Evolutionary conservation across 2,329 filamentous ascomycete species (phyloP).

Genomic region (Alternaria triticina): DNA sequence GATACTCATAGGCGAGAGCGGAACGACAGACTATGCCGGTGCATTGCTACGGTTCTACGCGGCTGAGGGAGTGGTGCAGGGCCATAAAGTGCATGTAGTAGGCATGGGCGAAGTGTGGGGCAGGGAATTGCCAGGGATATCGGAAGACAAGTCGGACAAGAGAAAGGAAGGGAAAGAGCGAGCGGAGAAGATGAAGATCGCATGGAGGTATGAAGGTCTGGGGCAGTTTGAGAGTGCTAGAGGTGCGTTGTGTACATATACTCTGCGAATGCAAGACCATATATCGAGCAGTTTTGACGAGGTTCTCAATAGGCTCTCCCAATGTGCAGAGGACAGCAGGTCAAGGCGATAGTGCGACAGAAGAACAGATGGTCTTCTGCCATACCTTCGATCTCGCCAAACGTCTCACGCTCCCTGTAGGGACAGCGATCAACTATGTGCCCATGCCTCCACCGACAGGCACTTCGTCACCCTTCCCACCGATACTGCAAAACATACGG

Average conservation of each 20-base stretch:
- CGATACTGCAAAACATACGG: constrained; percentile 70
- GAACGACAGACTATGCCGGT: constrained; percentile 92
- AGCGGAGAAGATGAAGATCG: constrained; percentile 88
- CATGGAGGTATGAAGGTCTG: constrained; percentile 92
- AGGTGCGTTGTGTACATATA: constrained; percentile 60
- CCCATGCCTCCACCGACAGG: constrained; percentile 66
- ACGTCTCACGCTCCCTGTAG: constrained; percentile 51
- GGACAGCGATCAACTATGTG: constrained; percentile 53
- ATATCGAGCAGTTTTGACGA: constrained; percentile 21
- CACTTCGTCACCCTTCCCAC: constrained; percentile 62
- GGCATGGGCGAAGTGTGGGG: constrained; percentile 82
- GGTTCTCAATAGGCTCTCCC: constrained; percentile 24
- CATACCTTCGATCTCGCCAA: constrained; percentile 62
- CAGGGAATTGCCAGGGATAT: constrained; percentile 79
- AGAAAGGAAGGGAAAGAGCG: constrained; percentile 42
- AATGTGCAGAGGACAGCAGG: constrained; percentile 20
- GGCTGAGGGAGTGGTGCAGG: constrained; percentile 90
- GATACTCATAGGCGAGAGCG: constrained; percentile 82
- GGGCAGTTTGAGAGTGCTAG: constrained; percentile 71
- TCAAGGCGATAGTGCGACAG: constrained; percentile 57
- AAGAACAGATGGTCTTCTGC: constrained; percentile 51
- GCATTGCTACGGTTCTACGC: constrained; percentile 86
- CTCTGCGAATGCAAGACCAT: constrained; percentile 19
- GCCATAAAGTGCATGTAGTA: constrained; percentile 85
- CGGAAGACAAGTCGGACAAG: constrained; percentile 50